These are phyloP conservation scores for Chlorophyllum brunneum DNA, from an alignment of 768 basidiomycete genomes.

Conservation along the genomic window DNA sequence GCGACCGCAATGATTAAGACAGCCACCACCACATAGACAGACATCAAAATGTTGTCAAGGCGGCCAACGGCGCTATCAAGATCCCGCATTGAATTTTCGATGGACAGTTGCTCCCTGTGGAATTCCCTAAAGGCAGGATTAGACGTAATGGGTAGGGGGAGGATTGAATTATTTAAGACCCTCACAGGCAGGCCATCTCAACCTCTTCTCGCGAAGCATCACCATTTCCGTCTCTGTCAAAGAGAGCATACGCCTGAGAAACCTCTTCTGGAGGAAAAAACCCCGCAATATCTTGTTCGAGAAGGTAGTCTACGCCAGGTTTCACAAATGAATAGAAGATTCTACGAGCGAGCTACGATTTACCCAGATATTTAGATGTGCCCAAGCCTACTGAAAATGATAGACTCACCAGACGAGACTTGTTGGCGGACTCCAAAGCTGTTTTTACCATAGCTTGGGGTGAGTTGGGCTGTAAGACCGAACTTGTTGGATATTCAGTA, in stretches of 20 bases:
- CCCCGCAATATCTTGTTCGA: conserved; percentile 63
- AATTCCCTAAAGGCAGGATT: conserved; percentile 48
- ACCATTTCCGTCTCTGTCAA: conserved; percentile 72
- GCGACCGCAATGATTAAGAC: conserved; percentile 81
- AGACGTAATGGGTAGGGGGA: not conserved
- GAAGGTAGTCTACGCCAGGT: conserved; percentile 52
- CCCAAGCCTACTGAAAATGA: conserved; percentile 5
- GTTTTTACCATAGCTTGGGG: conserved; percentile 77
- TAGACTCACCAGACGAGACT: conserved; percentile 56
- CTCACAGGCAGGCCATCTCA: conserved; percentile 70
- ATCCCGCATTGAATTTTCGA: conserved; percentile 85
- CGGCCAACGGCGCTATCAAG: conserved; percentile 86
- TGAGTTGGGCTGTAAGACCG: conserved; percentile 86
- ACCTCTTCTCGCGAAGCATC: conserved; percentile 69
- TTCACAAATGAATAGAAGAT: conserved; percentile 83
- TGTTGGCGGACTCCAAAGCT: conserved; percentile 76
- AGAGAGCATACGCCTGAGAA: conserved; percentile 60
- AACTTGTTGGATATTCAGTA: conserved; percentile 29
- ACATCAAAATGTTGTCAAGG: conserved; percentile 85
- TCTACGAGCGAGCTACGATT: conserved; percentile 66
- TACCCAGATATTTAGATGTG: not conserved
- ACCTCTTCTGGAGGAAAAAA: conserved; percentile 74
- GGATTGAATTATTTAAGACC: conserved; percentile 7
- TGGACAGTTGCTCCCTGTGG: conserved; percentile 80
- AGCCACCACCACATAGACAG: conserved; percentile 66